A percentile compares a stretch with the other conserved stretches of the same genome.
Conservation (phyloP, 345 rosid genomes). For the Ailanthus altissimus region DNA sequence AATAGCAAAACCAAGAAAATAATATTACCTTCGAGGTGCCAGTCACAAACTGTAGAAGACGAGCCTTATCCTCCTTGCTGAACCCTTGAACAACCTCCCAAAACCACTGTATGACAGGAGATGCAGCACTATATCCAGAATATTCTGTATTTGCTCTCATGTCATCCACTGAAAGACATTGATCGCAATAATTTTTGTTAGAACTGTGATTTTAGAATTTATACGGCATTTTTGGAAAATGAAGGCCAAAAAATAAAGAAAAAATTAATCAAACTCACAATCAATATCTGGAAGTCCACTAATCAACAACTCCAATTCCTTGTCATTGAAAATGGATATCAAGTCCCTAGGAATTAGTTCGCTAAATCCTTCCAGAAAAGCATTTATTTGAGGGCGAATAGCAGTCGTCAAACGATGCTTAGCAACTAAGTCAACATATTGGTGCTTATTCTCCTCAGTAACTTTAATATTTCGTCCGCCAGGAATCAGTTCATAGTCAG, state of each 20-base stretch:
- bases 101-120: slow-evolving; percentile 96
- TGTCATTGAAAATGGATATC: slow-evolving; percentile 87
- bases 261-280: slow-evolving; percentile 48
- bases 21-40: slow-evolving; percentile 89
- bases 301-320: slow-evolving; percentile 87
- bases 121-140: slow-evolving; percentile 88
- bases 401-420: slow-evolving; percentile 96
- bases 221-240: background rate
- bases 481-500: slow-evolving; percentile 89
- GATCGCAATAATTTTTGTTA: slow-evolving; percentile 11
- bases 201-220: background rate
- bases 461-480: slow-evolving; percentile 92
- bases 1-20: background rate
- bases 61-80: slow-evolving; percentile 97
- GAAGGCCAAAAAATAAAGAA: background rate
- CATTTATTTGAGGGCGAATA: slow-evolving; percentile 95
- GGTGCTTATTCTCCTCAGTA: slow-evolving; percentile 93
- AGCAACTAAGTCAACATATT: slow-evolving; percentile 83
- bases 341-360: slow-evolving; percentile 78
- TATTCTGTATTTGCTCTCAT: slow-evolving; percentile 91
- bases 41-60: slow-evolving; percentile 92
- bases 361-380: slow-evolving; percentile 83
- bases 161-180: slow-evolving; percentile 72
- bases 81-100: slow-evolving; percentile 98
- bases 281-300: slow-evolving; percentile 98